Base-by-base conservation (phyloP, 345 rosid species). In the Heritiera fomes region DNA sequence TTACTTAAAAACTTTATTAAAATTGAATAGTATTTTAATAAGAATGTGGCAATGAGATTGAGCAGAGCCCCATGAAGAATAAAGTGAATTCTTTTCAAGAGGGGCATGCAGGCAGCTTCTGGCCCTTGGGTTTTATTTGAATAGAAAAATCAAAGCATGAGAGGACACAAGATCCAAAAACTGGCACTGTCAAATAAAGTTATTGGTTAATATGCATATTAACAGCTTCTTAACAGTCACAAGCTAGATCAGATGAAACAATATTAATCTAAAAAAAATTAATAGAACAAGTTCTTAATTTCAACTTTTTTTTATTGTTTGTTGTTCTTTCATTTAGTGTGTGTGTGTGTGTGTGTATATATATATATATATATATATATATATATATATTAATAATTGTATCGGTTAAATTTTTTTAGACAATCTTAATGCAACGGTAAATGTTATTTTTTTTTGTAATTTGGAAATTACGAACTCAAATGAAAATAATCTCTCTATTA, bases 121-220 rank as follows among this genome's bases (percentile, higher is more conserved):
- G 74, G 52, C 47, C 70, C 28, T 74, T 45, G 14, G 8, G 5
- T 32, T 30, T 79, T 18, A 43, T 69, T 8, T 34, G 59, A 43
- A 59, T 32, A 68, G 20, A 69, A 79, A 67, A 81, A 41, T 45
- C 0, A 41, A 46, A 62, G 40, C 7, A 46, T 30, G 14, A 47
- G 70, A 43, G 69, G 69, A 81, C 84, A 62, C 82, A 84, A 67
- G 82, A 81, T 76, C 87, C 81, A 70, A 82, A 80, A 79, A 55
- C 82, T 75, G 72, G 30, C 71, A 73, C 65, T 73, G 32, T 38
- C 47, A 66, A 38, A 17, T n/a, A 40, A 11, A 38, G 49, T 70
- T 34, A 49, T 38, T 55, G 64, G 17, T 11, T 55, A 55, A 38
- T 18, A 2, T 70, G 9, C 11, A 11, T 7, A 3, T 49, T 71